Conservation (phyloP, 2,329 filamentous ascomycete genomes). For the Dothistroma pini region DNA sequence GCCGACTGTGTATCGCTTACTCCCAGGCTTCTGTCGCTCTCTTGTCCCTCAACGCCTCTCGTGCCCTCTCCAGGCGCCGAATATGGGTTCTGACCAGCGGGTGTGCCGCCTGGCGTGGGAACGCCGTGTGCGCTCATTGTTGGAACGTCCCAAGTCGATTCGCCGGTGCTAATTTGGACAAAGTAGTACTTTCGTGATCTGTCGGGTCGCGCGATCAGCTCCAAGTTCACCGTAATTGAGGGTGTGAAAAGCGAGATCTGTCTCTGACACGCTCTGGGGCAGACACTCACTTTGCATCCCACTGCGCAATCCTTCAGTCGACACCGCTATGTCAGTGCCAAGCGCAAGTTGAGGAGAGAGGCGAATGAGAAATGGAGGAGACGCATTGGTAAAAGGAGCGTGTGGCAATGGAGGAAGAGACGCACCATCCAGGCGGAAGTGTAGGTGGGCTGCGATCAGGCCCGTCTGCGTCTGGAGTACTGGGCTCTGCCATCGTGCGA, state of each 20-base stretch:
- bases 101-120: constrained; percentile 38
- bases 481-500: constrained; percentile 31
- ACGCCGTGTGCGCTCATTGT: constrained; percentile 39
- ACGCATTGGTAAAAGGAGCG: constrained; percentile 11
- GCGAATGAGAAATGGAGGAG: constrained; percentile 13
- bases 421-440: constrained; percentile 40
- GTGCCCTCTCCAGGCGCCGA: constrained; percentile 27
- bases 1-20: constrained; percentile 19
- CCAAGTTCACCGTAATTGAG: background rate
- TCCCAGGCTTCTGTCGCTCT: constrained; percentile 31
- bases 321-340: constrained; percentile 34
- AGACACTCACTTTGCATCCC: constrained; percentile 38
- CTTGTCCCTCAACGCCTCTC: constrained; percentile 29
- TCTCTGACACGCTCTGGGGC: background rate
- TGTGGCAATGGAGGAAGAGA: constrained; percentile 16
- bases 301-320: constrained; percentile 39
- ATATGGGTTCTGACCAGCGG: constrained; percentile 36
- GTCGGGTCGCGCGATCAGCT: constrained; percentile 12
- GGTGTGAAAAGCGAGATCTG: background rate
- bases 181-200: constrained; percentile 43
- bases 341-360: constrained; percentile 21
- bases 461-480: constrained; percentile 35
- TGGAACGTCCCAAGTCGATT: constrained; percentile 41
- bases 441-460: constrained; percentile 38
- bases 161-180: constrained; percentile 41